Percentiles rank a stretch among this genome's conserved stretches.
These are phyloP conservation scores for Naumovozyma castellii DNA, from an alignment of 805 yeast species.

Conservation along the genomic window DNA sequence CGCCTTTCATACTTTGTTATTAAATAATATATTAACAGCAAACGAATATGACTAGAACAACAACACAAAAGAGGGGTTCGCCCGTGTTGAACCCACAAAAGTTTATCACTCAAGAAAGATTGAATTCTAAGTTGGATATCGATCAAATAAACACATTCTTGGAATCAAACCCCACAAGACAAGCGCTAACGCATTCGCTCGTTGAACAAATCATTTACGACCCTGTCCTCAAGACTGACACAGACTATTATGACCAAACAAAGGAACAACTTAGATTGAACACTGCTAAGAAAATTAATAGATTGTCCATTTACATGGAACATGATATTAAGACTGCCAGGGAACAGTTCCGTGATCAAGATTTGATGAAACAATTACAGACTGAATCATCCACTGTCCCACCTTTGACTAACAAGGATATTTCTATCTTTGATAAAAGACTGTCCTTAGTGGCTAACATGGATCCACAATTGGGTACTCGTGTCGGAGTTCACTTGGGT, in stretches of 20 bases:
- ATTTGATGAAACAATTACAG: conserved; percentile 22
- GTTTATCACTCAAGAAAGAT: conserved; percentile 36
- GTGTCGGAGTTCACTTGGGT: conserved; percentile 84
- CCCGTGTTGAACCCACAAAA: conserved; percentile 23
- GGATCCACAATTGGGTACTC: conserved; percentile 74
- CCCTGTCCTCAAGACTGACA: conserved; percentile 48
- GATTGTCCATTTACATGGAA: conserved; percentile 54
- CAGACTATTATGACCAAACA: conserved; percentile 47
- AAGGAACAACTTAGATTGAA: conserved; percentile 49
- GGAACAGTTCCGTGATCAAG: conserved; percentile 15
- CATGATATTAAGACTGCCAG: conserved; percentile 26
- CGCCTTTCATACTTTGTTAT: no score
- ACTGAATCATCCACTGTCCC: conserved; percentile 7
- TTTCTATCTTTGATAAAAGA: conserved; percentile 43
- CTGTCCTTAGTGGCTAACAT: conserved; percentile 49
- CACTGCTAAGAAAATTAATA: conserved; percentile 51
- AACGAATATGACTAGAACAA: conserved; percentile 24
- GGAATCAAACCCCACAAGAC: conserved; percentile 40
- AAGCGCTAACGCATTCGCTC: conserved; percentile 39
- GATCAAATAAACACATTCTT: conserved; percentile 46
- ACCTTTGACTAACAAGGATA: conserved; percentile 19
- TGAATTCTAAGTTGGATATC: conserved; percentile 33
- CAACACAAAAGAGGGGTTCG: conserved; percentile 11
- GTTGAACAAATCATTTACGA: conserved; percentile 57
- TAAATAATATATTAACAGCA: neutral